Percentiles rank a stretch among this genome's conserved stretches.
These are phyloP conservation scores for Podaxis sp. DNA, from an alignment of 768 basidiomycete genomes.

Conservation along the genomic window DNA sequence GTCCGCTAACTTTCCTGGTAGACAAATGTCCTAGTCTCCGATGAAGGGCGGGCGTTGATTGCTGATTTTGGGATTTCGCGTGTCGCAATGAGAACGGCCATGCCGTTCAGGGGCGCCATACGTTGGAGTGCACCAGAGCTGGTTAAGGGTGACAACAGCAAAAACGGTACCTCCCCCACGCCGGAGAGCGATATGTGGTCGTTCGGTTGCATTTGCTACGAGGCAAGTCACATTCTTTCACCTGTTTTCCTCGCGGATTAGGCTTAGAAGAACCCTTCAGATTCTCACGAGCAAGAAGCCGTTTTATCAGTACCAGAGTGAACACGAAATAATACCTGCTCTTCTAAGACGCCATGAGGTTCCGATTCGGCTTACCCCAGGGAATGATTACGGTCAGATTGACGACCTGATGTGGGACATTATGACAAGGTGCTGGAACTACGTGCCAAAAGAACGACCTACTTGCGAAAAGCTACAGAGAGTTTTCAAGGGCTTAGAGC, in stretches of 20 bases:
- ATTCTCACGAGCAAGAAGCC: not conserved
- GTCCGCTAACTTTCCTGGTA: not conserved
- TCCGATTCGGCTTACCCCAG: not conserved
- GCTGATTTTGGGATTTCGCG: slow-evolving; percentile 5
- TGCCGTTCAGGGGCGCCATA: not conserved
- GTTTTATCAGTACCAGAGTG: not conserved
- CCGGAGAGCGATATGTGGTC: not conserved
- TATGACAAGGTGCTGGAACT: not conserved
- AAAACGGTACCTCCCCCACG: not conserved
- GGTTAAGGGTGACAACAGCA: not conserved
- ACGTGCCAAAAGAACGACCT: not conserved
- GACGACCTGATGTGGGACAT: not conserved
- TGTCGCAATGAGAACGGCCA: not conserved
- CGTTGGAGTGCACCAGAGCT: not conserved
- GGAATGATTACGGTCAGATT: no score
- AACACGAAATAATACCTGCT: no score
- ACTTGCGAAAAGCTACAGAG: not conserved
- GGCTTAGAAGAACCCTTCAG: not conserved
- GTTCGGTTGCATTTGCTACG: not conserved
- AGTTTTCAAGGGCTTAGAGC: not conserved
- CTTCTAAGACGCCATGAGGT: no score
- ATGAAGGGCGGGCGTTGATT: not conserved
- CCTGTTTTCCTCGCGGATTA: not conserved
- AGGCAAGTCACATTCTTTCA: not conserved
- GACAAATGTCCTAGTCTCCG: slow-evolving; percentile 1